Evolutionary conservation across 306 rosid species (phyloP), one percentile per base, ranked within the genome.

Genomic region (Albizia julibrissin): DNA sequence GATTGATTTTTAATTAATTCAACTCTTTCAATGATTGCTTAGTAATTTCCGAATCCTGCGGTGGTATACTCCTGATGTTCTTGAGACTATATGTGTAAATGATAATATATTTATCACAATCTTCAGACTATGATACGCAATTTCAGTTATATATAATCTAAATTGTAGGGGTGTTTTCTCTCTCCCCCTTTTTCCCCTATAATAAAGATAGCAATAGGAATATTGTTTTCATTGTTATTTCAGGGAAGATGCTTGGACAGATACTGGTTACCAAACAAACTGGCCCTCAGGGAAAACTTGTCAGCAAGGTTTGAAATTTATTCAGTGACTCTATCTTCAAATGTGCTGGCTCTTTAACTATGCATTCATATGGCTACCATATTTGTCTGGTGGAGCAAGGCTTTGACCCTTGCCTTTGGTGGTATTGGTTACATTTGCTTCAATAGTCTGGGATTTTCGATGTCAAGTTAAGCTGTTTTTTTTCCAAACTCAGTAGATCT

Each of bases 161-260:
- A 56, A 58, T 52, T 81, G 56, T 14, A 19, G 21, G 34, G 42
- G 6, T 13, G 21, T 26, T 47, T 70, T 74, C 69, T 49, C 1
- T 42, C 1, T 3, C 2, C 12, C 10, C 79, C 69, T 16, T n/a
- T 46, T 52, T 24, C 40, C 40, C 40, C 40, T 5, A 8, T 83
- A 33, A 76, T 11, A 9, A 22, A 24, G n/a, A 69, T 61, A 76
- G 13, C 37, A 24, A 24, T 43, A 22, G 22, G n/a, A 59, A 50
- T 22, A 70, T 5, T 27, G 37, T 52, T 69, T 26, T 71, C 39
- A 24, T 66, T 79, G 4, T 79, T 52, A 24, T 79, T 87, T 86
- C 92, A 96, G 99, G 90, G 74, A 96, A 93, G 87, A 96, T 96
- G 99, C 98, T 93, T 64, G 99, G 98, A 71, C 94, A 96, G 91